A percentile compares a stretch with the other conserved stretches of the same genome.
phyloP scores from a whole-genome alignment of 345 rosid species.

The Eutrema japonicum region DNA sequence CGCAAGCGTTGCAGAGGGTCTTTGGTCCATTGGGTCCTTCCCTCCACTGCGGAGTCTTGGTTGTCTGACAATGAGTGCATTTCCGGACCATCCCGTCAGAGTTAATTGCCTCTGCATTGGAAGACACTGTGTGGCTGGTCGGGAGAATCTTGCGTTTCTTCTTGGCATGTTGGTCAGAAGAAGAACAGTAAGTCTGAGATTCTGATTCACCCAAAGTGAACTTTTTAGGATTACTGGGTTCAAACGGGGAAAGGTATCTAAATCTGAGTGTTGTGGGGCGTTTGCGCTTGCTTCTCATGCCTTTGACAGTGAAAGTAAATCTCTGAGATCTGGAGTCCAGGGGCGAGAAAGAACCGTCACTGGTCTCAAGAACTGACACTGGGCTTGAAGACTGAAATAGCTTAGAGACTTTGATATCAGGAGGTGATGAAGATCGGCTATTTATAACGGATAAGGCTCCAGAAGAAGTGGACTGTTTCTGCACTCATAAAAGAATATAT shows the following conservation, averaged over 20 bases:
- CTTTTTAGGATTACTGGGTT: conserved; percentile 33
- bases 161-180: conserved; percentile 42
- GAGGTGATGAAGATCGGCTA: conserved; percentile 37
- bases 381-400: conserved; percentile 69
- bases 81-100: conserved; percentile 39
- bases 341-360: conserved; percentile 59
- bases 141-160: conserved; percentile 55
- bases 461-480: conserved; percentile 44
- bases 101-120: conserved; percentile 28
- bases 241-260: conserved; percentile 39
- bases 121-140: conserved; percentile 33
- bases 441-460: conserved; percentile 49
- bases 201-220: conserved; percentile 40
- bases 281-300: conserved; percentile 79
- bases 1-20: conserved; percentile 96
- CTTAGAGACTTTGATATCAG: conserved; percentile 51
- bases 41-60: conserved; percentile 95
- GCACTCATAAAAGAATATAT: conserved; percentile 41
- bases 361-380: conserved; percentile 81
- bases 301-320: conserved; percentile 59
- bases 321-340: conserved; percentile 45
- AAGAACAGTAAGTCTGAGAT: conserved; percentile 36
- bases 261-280: conserved; percentile 48
- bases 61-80: conserved; percentile 81
- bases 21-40: conserved; percentile 95